Base-by-base conservation (phyloP, 116 monocot genomes). In the Posidonia oceanica region DNA sequence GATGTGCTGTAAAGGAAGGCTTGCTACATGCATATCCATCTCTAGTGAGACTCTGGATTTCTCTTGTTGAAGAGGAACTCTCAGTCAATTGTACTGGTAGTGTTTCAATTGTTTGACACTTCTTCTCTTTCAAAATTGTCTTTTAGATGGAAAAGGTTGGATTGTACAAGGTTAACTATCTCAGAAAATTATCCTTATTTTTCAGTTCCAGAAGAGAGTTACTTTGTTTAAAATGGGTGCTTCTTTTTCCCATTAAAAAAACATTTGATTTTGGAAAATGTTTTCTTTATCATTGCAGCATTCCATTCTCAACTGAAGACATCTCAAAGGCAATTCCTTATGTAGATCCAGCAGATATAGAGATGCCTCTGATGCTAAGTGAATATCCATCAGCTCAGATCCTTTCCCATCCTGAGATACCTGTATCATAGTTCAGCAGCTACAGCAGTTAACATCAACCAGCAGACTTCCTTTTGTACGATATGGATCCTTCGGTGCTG, bases 221-320 rank as follows among this genome's bases (percentile, higher is more conserved):
- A 29, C 29, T 1, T 29, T 29, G 1, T 29, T 29, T 29, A 29
- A 29, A 29, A 29, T 29, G 29, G 1, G 1, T 29, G 29, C 1
- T 29, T 29, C 29, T 29, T 29, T 29, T 29, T 29, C 29, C 29
- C 29, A 29, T 29, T 29, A 0, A 29, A 29, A 29, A 29, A 29
- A 29, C 17, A 20, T 21, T 58, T 58, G 58, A 17, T 20, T n/a
- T 58, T 58, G 5, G 18, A 5, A 7, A 38, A 16, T 16, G 5
- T 63, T 37, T 36, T 63, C 37, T 4, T 37, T 63, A 38, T 1
- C 36, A 44, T 14, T 79, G 59, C 83, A 96, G 96, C 80, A 96
- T 96, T 76, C 96, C 96, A 20, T 96, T 96, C 78, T 85, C 84
- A 1, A 83, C 96, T 2, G 96, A 96, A 51, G 96, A 96, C 69